Conservation (phyloP, 2,329 filamentous ascomycete genomes). For the Colletotrichum paranaense region DNA sequence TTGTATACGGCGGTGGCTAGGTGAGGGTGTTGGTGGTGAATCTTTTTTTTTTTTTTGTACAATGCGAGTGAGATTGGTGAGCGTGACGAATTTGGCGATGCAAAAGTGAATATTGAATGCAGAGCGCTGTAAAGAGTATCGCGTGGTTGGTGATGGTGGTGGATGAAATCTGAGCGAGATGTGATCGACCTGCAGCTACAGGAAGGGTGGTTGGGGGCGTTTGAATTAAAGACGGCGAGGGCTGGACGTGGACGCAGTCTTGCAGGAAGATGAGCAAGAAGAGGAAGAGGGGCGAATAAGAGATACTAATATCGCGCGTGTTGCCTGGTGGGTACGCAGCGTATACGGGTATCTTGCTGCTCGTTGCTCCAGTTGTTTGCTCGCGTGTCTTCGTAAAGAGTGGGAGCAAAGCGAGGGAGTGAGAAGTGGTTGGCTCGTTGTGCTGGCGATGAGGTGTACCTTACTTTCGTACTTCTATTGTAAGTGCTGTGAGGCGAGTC, state of each 20-base stretch:
- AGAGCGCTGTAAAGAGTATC: background rate
- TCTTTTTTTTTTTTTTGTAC: background rate
- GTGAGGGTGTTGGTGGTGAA: background rate
- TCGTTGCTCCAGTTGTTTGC: background rate
- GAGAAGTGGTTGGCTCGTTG: background rate
- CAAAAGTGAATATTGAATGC: background rate
- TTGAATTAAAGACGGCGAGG: background rate
- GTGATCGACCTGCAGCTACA: slow-evolving; percentile 30
- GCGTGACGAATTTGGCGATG: background rate
- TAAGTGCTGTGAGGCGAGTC: background rate
- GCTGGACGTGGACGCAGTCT: background rate
- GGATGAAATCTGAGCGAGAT: slow-evolving; percentile 11
- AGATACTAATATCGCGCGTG: background rate
- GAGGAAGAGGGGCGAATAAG: background rate
- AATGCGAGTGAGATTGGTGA: background rate
- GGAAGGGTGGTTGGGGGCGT: slow-evolving; percentile 17
- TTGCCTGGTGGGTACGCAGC: background rate
- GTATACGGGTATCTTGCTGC: background rate
- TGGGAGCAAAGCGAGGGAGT: background rate
- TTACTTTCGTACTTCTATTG: background rate
- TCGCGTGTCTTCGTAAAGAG: background rate
- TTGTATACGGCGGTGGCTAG: background rate
- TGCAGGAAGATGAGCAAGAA: background rate
- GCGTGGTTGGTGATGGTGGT: slow-evolving; percentile 5
- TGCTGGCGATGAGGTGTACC: background rate